phyloP scores from a whole-genome alignment of 305 asterid species.

The Solanum hybrid region DNA sequence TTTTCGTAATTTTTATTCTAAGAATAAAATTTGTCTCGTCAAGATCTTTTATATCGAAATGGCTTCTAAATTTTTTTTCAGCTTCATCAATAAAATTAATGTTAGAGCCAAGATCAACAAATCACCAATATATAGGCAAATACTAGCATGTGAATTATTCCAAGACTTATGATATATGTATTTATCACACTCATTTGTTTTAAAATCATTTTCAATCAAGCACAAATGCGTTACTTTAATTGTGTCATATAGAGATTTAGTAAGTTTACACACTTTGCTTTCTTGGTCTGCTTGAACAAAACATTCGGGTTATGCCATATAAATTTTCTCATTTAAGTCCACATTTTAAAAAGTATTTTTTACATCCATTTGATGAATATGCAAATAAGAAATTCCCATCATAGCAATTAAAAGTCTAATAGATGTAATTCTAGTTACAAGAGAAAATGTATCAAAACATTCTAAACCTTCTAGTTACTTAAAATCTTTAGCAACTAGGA shows the following conservation, averaged over 20 bases:
- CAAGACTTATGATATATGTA: neutral
- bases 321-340: neutral
- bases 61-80: neutral
- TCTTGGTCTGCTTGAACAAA: neutral
- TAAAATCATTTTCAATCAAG: neutral
- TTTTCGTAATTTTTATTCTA: neutral
- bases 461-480: neutral
- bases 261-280: neutral
- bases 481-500: neutral
- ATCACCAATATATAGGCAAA: neutral
- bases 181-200: neutral
- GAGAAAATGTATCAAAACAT: neutral
- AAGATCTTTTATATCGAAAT: no score
- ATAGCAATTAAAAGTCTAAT: neutral
- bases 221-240: neutral
- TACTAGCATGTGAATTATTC: neutral
- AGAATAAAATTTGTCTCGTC: neutral
- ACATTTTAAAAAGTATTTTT: no score
- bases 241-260: neutral
- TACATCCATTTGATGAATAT: neutral
- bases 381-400: neutral
- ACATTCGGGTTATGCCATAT: neutral
- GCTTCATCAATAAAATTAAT: neutral
- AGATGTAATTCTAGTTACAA: neutral
- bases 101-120: neutral